These are phyloP conservation scores for Fraxinus sp. DNA, from an alignment of 305 asterid species.

Conservation along the genomic window DNA sequence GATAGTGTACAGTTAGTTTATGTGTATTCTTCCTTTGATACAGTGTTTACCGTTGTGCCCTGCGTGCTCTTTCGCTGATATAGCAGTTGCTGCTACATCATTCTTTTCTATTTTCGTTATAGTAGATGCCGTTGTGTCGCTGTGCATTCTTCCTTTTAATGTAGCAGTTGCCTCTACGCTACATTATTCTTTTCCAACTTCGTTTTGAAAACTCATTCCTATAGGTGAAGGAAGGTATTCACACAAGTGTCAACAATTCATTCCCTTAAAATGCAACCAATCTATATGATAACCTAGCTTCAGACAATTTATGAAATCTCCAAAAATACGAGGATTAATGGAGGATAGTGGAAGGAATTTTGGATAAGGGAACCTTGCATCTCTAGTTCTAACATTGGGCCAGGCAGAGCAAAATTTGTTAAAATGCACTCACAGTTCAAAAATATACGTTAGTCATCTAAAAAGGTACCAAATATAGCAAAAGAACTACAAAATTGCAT, in stretches of 20 bases:
- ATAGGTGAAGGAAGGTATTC: not conserved
- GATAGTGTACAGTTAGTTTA: not conserved
- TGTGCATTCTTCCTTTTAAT: not conserved
- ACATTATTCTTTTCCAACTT: not conserved
- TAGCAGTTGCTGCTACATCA: not conserved
- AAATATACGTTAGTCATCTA: not conserved
- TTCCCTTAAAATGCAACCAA: not conserved
- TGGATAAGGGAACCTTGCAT: not conserved
- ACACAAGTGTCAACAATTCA: not conserved
- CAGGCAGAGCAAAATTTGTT: not conserved
- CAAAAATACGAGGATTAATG: not conserved
- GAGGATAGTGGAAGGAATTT: not conserved
- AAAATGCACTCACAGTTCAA: not conserved
- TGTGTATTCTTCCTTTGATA: not conserved
- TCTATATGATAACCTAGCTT: not conserved
- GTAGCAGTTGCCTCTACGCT: not conserved
- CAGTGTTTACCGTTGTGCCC: not conserved
- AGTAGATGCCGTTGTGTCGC: not conserved
- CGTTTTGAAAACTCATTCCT: not conserved
- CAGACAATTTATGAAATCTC: not conserved
- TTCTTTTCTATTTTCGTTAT: not conserved
- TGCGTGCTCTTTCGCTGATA: not conserved
- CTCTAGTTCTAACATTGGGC: not conserved
- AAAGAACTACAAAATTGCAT: not conserved
- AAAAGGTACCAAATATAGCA: not conserved